Base-by-base conservation (phyloP, 164 flowering plant species). In the Dillenia turbinata region DNA sequence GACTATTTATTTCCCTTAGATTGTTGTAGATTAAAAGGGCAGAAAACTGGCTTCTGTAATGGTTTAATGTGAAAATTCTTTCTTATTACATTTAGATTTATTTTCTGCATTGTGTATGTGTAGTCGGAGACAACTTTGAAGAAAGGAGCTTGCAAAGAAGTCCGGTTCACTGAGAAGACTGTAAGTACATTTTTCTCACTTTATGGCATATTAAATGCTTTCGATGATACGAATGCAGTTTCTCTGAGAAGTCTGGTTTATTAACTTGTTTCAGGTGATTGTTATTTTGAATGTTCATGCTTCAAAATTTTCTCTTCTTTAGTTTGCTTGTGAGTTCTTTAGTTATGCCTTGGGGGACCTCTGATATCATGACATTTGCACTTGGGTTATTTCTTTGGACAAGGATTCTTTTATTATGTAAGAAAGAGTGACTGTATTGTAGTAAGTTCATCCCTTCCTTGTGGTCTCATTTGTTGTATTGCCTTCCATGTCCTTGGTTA, bases 111-210 rank as follows among this genome's bases (percentile, higher is more conserved):
- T 17, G 17, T 52, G 9, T 9, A 15, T 16, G 1, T 71, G 84
- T 87, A 87, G 96, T 45, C 79, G 44, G 79, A 72, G 50, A 54
- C 49, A 59, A 67, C 72, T 61, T 57, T 82, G 17, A 78, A 73
- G 72, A 78, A 71, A 55, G 84, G 77, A 24, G 69, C 24, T 48
- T 53, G 59, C 72, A 90, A 90, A 71, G 90, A 85, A 81, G 77
- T 90, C 60, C 84, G 88, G 9, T 76, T 90, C 72, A 57, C 83
- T 26, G 71, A 53, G 47, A 86, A 90, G 77, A 85, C 78, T 64
- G 97, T 90, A 77, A 78, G 95, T 75, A 54, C 22, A 40, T 73
- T 68, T 9, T 33, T 62, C 40, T 15, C 12, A 45, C 22, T 16
- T 52, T 47, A 17, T 52, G 12, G 40, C 40, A 26, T 62, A 13